These are phyloP conservation scores for Aspergillus carbonarius DNA, from an alignment of 2,329 filamentous ascomycete genomes.

Conservation along the genomic window DNA sequence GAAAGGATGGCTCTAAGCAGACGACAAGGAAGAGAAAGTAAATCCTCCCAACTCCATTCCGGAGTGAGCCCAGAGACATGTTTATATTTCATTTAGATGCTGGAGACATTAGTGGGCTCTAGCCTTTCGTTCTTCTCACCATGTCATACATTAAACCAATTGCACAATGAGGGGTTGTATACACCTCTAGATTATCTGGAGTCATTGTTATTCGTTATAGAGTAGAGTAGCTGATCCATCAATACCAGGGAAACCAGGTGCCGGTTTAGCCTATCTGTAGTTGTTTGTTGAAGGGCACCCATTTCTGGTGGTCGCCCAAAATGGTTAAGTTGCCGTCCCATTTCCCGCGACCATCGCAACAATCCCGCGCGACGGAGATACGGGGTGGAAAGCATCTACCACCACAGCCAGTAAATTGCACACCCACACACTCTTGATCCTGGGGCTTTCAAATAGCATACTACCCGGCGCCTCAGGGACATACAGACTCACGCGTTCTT, in stretches of 20 bases:
- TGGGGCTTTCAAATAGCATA: neutral
- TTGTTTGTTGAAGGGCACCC: neutral
- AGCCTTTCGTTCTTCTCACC: neutral
- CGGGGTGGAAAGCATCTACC: neutral
- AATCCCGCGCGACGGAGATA: neutral
- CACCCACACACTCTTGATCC: neutral
- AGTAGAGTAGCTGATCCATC: neutral
- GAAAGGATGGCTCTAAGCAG: slow-evolving; percentile 27
- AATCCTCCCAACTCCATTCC: neutral
- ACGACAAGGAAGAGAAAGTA: slow-evolving; percentile 38
- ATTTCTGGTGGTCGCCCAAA: neutral
- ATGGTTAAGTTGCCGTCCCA: neutral
- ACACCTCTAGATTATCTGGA: neutral
- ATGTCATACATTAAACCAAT: neutral
- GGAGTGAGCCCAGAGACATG: neutral
- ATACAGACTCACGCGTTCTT: neutral
- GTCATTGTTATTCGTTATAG: neutral
- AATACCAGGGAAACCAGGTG: neutral
- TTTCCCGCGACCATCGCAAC: slow-evolving; percentile 3
- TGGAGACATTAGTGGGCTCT: neutral
- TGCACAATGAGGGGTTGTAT: neutral
- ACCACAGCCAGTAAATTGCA: neutral
- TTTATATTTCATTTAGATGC: neutral
- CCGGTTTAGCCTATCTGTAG: neutral
- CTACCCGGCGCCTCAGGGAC: neutral